Evolutionary conservation across 2,329 filamentous ascomycete genomes (phyloP).

Genomic region (Ophiosphaerella narmari): DNA sequence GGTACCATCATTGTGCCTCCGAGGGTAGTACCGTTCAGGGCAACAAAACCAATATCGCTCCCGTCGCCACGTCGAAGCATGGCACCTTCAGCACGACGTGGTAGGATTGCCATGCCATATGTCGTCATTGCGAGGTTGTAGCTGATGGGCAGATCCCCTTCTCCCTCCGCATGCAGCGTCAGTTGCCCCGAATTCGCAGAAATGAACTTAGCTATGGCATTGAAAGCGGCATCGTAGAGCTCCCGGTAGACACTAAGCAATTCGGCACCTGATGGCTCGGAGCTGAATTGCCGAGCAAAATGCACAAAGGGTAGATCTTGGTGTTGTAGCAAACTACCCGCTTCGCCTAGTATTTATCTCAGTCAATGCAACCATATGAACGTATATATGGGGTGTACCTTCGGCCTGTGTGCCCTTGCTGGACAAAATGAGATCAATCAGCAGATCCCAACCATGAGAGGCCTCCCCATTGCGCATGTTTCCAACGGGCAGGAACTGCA

Average conservation of each 20-base stretch:
- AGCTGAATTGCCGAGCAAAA: conserved; percentile 51
- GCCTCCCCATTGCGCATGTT: conserved; percentile 59
- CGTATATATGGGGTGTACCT: conserved; percentile 1
- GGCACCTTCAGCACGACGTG: conserved; percentile 53
- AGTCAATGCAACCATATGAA: conserved; percentile 4
- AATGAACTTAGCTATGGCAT: conserved; percentile 48
- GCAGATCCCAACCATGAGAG: conserved; percentile 50
- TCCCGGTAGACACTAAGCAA: conserved; percentile 41
- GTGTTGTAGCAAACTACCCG: conserved; percentile 19
- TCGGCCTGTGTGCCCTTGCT: conserved; percentile 5
- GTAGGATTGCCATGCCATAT: conserved; percentile 58
- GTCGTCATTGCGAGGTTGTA: conserved; percentile 65
- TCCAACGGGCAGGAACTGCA: conserved; percentile 71
- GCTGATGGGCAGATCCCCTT: conserved; percentile 55
- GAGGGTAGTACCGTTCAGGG: conserved; percentile 62
- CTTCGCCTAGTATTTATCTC: conserved; percentile 7
- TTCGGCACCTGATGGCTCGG: conserved; percentile 45
- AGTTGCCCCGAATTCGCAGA: conserved; percentile 41
- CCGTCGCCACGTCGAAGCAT: conserved; percentile 47
- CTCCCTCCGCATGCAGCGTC: conserved; percentile 26
- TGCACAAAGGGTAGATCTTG: conserved; percentile 54
- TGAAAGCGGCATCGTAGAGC: conserved; percentile 40
- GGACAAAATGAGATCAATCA: conserved; percentile 52
- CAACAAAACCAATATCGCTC: conserved; percentile 49
- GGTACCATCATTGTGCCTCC: conserved; percentile 61